phyloP scores from a whole-genome alignment of 148 eudicot species.

The Chenopodium formosanum region DNA sequence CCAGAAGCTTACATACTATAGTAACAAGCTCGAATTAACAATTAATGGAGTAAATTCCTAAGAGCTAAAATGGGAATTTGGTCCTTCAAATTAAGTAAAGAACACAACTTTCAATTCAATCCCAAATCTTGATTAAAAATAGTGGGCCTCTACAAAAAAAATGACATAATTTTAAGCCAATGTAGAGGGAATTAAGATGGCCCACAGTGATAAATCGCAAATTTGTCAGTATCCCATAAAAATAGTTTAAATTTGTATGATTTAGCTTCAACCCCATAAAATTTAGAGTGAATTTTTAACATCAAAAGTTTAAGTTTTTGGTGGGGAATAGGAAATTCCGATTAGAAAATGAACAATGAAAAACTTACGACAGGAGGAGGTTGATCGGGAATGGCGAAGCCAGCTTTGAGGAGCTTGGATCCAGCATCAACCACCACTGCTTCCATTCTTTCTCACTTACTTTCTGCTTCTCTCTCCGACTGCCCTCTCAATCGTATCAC shows the following conservation, averaged over 20 bases:
- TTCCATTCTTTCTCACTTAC: conserved; percentile 50
- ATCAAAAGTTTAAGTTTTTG: too few species aligned
- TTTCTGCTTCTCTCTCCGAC: not conserved
- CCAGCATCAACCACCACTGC: conserved; percentile 91
- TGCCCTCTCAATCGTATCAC: not conserved
- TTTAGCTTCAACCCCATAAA: not conserved
- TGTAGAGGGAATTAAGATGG: not conserved
- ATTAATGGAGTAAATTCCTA: not conserved
- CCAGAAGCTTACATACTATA: not conserved
- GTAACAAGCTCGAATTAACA: not conserved
- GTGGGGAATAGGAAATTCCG: too few species aligned
- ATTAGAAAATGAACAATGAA: too few species aligned
- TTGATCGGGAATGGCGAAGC: conserved; percentile 92
- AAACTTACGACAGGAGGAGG: conserved; percentile 74
- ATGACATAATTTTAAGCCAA: not conserved
- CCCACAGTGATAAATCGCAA: conserved; percentile 10
- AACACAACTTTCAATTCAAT: not conserved
- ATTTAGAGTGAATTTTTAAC: too few species aligned
- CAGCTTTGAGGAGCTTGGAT: conserved; percentile 86
- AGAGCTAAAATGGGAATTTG: not conserved
- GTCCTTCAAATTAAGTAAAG: not conserved
- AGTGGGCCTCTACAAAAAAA: conserved; percentile 1
- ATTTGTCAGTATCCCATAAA: conserved; percentile 2
- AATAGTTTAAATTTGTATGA: not conserved
- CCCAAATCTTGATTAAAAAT: not conserved